Base-by-base conservation (phyloP, 805 yeast species). In the Yamadazyma akitaensis region DNA sequence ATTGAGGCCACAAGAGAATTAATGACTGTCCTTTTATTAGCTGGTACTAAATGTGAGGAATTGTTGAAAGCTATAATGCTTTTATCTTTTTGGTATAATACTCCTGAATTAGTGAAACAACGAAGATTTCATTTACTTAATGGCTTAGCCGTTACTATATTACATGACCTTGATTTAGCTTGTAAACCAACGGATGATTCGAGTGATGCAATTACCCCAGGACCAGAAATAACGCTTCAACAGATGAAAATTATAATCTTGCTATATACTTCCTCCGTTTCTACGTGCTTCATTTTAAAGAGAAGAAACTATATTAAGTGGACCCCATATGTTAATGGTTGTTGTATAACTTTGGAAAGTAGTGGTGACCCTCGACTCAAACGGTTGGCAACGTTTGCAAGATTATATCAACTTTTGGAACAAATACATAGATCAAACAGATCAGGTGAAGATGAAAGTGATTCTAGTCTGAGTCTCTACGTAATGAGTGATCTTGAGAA, bases 61-160 rank as follows among this genome's bases (percentile, higher is more conserved):
- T 63, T 88, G 32, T 67, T 89, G 34, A 82, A 84, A 60, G 68
- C 83, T 16, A 66, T 86, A 42, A 59, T 85, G 16, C 57, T 87
- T 5, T 68, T 85, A 43, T 76, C 85, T 21, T 63, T 84, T 25
- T 90, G 96, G 96, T 89, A 88, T 60, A 87, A 85, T 53, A 79
- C 88, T 3, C 87, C 96, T 0, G 96, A 88, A 62, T 70, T 87
- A 54, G 86, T 87, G 53, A 86, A 82, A 52, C 86, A 85, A 55
- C 79, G 95, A 47, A 78, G 95, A 40, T 82, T 84, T 53, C 94
- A 87, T 59, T 68, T 88, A 43, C 74, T 88, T 51, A 79, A 81
- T 45, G 70, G 79, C 12, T 68, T 88, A 18, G 81, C 90, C 43
- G 79, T 84, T 12, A 72, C 85, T 3, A 70, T 90, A 63, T 75